Conservation (phyloP, 1,139 yeast genomes). For the Zygosaccharomyces sapae region DNA sequence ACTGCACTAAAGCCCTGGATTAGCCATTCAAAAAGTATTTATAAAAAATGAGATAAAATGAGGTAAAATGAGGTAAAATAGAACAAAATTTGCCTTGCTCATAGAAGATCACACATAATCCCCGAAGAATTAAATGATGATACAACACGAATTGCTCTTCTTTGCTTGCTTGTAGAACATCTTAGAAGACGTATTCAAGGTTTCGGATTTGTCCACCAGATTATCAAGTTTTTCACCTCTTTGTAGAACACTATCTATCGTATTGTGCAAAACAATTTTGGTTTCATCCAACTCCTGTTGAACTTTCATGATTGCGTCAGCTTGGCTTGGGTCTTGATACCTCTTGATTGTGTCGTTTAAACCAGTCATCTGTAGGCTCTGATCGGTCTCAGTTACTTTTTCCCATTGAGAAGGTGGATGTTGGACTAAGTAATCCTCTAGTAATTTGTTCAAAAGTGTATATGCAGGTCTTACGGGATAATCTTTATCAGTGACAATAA, state of each 20-base stretch:
- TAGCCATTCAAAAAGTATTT: not conserved
- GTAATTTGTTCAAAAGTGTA: slow-evolving; percentile 80
- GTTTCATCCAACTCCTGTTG: slow-evolving; percentile 98
- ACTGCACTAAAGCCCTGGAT: not conserved
- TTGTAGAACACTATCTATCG: slow-evolving; percentile 89
- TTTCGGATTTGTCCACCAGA: slow-evolving; percentile 91
- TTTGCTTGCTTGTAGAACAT: slow-evolving; percentile 97
- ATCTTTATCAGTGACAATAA: slow-evolving; percentile 86
- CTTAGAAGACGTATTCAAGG: slow-evolving; percentile 79
- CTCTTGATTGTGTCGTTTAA: slow-evolving; percentile 68
- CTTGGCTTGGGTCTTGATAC: slow-evolving; percentile 96
- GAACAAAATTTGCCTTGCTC: no score
- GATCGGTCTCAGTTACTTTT: slow-evolving; percentile 47
- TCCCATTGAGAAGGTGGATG: slow-evolving; percentile 77
- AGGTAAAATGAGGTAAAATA: not conserved
- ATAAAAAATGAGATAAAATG: not conserved
- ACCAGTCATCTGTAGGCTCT: slow-evolving; percentile 53
- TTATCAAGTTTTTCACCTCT: slow-evolving; percentile 95
- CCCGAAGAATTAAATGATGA: slow-evolving; percentile 50
- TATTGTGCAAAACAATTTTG: slow-evolving; percentile 90
- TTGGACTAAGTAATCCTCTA: slow-evolving; percentile 83
- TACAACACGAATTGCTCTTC: slow-evolving; percentile 95
- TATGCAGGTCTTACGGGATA: slow-evolving; percentile 98
- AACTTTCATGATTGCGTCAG: slow-evolving; percentile 94
- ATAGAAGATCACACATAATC: no score